Percentiles rank a stretch among this genome's conserved stretches.
phyloP scores from a whole-genome alignment of 768 basidiomycete genomes.

The Russula olivacea region DNA sequence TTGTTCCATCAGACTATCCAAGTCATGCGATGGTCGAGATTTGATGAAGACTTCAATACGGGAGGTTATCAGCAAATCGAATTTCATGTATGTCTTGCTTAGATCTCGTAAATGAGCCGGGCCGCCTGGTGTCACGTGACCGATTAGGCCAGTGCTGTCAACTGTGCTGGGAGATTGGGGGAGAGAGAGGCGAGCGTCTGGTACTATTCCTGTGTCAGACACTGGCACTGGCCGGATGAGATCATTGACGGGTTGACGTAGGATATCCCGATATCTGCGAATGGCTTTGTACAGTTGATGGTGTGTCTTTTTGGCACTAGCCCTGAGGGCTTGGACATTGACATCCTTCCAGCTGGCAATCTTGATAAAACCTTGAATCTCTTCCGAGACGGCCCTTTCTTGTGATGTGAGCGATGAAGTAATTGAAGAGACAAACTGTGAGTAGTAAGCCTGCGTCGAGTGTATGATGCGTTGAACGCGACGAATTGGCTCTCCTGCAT shows the following conservation, averaged over 20 bases:
- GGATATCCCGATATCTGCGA: constrained; percentile 83
- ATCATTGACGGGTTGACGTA: constrained; percentile 63
- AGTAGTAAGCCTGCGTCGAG: constrained; percentile 56
- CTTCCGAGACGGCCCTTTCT: constrained; percentile 62
- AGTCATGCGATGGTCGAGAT: constrained; percentile 35
- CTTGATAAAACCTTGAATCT: constrained; percentile 81
- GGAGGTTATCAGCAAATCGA: constrained; percentile 39
- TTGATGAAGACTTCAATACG: constrained; percentile 42
- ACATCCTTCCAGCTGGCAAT: constrained; percentile 98
- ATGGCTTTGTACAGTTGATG: constrained; percentile 86
- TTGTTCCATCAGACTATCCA: constrained; percentile 53
- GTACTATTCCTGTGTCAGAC: neutral
- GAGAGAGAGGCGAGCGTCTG: neutral
- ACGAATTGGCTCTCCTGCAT: constrained; percentile 35
- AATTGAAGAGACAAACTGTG: constrained; percentile 50
- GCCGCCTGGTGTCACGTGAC: neutral
- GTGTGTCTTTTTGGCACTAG: constrained; percentile 87
- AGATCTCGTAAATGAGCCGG: constrained; percentile 45
- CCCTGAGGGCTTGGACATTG: constrained; percentile 88
- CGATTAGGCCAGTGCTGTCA: neutral
- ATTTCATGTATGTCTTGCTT: constrained; percentile 45
- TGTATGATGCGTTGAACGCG: constrained; percentile 55
- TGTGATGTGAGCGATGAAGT: constrained; percentile 47
- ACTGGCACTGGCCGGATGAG: constrained; percentile 30
- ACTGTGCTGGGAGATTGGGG: neutral